Evolutionary conservation across 2,329 filamentous ascomycete genomes (phyloP).

Genomic region (Cladosporium sphaerospermum): DNA sequence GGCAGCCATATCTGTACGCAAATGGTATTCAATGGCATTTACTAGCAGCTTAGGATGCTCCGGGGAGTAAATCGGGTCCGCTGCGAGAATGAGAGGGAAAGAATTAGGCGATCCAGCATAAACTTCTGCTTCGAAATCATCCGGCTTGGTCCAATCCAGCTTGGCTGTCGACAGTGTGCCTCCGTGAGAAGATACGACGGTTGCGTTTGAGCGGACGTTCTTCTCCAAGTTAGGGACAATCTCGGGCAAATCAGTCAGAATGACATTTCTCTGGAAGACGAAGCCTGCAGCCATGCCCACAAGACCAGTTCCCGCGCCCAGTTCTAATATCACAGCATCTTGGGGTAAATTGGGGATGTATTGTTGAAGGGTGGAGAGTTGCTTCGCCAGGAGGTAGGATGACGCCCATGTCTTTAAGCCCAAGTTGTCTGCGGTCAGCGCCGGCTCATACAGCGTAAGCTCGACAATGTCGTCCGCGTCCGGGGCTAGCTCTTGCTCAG

Average conservation of each 20-base stretch:
- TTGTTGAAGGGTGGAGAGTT: slow-evolving; percentile 45
- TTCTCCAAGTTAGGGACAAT: slow-evolving; percentile 75
- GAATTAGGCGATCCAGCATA: slow-evolving; percentile 17
- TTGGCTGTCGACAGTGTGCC: slow-evolving; percentile 57
- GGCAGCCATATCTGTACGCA: slow-evolving; percentile 52
- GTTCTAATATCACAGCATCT: slow-evolving; percentile 53
- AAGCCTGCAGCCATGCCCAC: slow-evolving; percentile 78
- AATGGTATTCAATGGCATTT: slow-evolving; percentile 61
- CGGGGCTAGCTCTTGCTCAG: background rate
- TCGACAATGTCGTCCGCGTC: slow-evolving; percentile 1
- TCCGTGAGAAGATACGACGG: slow-evolving; percentile 48
- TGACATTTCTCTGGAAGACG: slow-evolving; percentile 59
- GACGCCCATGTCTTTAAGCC: slow-evolving; percentile 96
- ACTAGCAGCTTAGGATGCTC: slow-evolving; percentile 72
- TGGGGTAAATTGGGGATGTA: slow-evolving; percentile 14
- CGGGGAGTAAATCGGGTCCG: slow-evolving; percentile 82
- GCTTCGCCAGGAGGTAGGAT: slow-evolving; percentile 74
- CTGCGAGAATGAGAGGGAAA: slow-evolving; percentile 64
- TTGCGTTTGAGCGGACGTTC: slow-evolving; percentile 63
- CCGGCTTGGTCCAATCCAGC: slow-evolving; percentile 66
- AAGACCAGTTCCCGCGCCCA: slow-evolving; percentile 88
- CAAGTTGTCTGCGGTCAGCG: slow-evolving; percentile 78
- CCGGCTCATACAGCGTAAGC: slow-evolving; percentile 75
- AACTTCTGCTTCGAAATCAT: slow-evolving; percentile 5
- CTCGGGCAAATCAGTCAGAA: slow-evolving; percentile 75